Evolutionary conservation across 2,329 filamentous ascomycete genomes (phyloP).

Genomic region (Blastomyces silverae): DNA sequence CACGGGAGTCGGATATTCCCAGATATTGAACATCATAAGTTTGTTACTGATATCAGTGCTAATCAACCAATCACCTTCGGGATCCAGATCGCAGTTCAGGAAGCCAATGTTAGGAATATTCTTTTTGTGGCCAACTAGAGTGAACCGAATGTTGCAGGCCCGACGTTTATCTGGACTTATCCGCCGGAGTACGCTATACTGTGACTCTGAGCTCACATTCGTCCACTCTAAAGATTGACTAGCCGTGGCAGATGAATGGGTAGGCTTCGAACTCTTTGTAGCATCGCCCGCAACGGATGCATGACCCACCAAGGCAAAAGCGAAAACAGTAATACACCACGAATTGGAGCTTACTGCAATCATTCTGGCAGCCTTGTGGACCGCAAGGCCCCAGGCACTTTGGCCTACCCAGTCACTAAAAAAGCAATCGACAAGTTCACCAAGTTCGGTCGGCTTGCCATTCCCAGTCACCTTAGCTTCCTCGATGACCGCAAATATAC

Average conservation of each 20-base stretch:
- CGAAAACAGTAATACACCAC: conserved; percentile 52
- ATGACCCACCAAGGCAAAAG: conserved; percentile 48
- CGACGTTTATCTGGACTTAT: conserved; percentile 27
- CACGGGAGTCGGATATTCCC: conserved; percentile 33
- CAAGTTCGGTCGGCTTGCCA: conserved; percentile 18
- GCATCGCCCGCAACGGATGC: conserved; percentile 21
- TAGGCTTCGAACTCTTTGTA: conserved; percentile 10
- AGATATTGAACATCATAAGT: conserved; percentile 46
- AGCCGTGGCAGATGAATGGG: conserved; percentile 12
- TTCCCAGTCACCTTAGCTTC: not conserved
- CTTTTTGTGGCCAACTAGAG: conserved; percentile 37
- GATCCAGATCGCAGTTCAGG: conserved; percentile 52
- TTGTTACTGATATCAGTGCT: conserved; percentile 52
- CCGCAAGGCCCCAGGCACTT: conserved; percentile 82
- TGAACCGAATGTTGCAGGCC: conserved; percentile 39
- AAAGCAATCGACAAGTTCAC: conserved; percentile 46
- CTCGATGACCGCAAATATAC: conserved; percentile 43
- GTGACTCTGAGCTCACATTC: conserved; percentile 24
- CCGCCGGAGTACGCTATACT: conserved; percentile 5
- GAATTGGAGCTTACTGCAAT: conserved; percentile 81
- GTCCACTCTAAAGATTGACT: conserved; percentile 30
- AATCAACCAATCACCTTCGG: conserved; percentile 50
- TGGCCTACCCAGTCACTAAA: conserved; percentile 68
- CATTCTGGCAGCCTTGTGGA: conserved; percentile 73
- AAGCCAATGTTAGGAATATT: conserved; percentile 57